These are phyloP conservation scores for Kluyveromyces siamensis DNA, from an alignment of 805 yeast genomes.

Conservation along the genomic window DNA sequence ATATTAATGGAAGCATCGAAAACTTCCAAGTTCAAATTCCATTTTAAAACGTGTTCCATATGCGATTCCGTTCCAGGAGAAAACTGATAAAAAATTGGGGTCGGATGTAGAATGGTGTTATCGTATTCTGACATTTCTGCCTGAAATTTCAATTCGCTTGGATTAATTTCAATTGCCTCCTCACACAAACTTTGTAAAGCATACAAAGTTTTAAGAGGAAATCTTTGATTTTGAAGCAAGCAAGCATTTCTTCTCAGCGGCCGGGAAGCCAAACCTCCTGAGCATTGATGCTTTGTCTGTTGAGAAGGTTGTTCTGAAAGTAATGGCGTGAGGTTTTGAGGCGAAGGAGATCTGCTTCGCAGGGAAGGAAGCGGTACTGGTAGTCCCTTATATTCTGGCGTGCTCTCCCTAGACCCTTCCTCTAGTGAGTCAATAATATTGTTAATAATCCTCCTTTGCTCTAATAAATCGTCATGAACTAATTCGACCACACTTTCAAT, in stretches of 20 bases:
- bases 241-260: constrained; percentile 14
- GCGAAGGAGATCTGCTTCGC: neutral
- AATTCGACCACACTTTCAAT: constrained; percentile 67
- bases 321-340: neutral
- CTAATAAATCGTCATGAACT: constrained; percentile 67
- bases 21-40: constrained; percentile 21
- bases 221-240: constrained; percentile 35
- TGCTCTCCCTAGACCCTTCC: constrained; percentile 16
- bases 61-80: constrained; percentile 59
- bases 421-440: constrained; percentile 17
- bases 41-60: constrained; percentile 33
- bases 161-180: constrained; percentile 63
- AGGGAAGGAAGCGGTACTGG: constrained; percentile 33
- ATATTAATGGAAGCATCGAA: constrained; percentile 52
- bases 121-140: constrained; percentile 5
- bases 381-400: constrained; percentile 47
- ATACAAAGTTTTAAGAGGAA: constrained; percentile 55
- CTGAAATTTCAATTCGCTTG: constrained; percentile 44
- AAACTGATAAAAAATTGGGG: constrained; percentile 24
- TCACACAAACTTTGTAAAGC: constrained; percentile 58
- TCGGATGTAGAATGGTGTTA: constrained; percentile 8
- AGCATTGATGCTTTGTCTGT: neutral
- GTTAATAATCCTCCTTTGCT: constrained; percentile 53
- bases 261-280: neutral
- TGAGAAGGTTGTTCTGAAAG: neutral